Conservation (phyloP, 1,139 yeast genomes). For the Debaryomyces psychrophilus region DNA sequence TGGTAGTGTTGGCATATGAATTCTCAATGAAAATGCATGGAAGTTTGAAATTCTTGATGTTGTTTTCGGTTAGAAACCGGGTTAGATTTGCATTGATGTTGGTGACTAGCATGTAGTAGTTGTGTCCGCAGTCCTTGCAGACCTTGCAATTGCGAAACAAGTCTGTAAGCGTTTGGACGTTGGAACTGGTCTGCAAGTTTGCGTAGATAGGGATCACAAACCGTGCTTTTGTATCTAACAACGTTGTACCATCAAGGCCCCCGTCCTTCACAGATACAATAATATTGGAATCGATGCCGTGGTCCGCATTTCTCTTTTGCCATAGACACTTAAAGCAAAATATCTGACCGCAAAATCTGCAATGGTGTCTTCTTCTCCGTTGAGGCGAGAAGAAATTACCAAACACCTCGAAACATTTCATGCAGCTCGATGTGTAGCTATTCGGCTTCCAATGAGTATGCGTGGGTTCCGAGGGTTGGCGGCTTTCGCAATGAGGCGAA, state of each 20-base stretch:
- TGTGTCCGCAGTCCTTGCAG: conserved; percentile 42
- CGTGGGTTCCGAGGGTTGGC: conserved; percentile 34
- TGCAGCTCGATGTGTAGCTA: conserved; percentile 40
- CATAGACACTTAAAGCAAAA: conserved; percentile 42
- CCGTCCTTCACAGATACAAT: conserved; percentile 2
- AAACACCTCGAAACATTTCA: conserved; percentile 44
- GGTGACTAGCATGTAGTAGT: conserved; percentile 22
- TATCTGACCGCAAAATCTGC: conserved; percentile 48
- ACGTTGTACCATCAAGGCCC: conserved; percentile 23
- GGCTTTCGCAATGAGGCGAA: background rate
- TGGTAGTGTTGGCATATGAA: conserved; percentile 30
- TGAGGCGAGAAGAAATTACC: conserved; percentile 34
- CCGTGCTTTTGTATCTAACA: conserved; percentile 39
- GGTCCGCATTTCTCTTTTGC: conserved; percentile 14
- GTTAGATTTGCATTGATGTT: conserved; percentile 11
- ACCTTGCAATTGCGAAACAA: conserved; percentile 36
- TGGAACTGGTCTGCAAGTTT: conserved; percentile 19
- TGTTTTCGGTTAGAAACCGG: conserved; percentile 32
- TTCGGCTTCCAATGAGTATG: conserved; percentile 49
- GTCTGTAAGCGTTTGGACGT: conserved; percentile 15
- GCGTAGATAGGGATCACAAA: conserved; percentile 40
- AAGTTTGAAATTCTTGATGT: conserved; percentile 21
- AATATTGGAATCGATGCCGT: background rate
- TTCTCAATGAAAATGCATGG: conserved; percentile 44
- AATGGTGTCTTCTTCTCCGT: conserved; percentile 43